A percentile compares a stretch with the other conserved stretches of the same genome.
phyloP scores from a whole-genome alignment of 805 yeast genomes.

The Myxozyma geophila region DNA sequence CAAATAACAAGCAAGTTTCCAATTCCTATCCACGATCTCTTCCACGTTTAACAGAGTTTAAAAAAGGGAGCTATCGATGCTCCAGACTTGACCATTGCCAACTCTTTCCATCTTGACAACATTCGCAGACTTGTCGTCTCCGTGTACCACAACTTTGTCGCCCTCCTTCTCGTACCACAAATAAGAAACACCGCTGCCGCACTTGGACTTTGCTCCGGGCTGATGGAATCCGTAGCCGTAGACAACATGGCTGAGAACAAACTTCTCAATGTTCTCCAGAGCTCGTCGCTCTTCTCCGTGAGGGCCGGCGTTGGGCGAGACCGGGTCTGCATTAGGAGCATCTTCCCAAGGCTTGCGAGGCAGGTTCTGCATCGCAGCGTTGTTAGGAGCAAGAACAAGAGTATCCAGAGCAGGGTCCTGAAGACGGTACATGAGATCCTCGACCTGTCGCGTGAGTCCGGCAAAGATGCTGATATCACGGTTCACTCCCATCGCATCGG shows the following conservation, averaged over 20 bases:
- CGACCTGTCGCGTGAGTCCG: slow-evolving; percentile 69
- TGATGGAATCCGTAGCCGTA: slow-evolving; percentile 35
- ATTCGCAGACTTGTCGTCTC: slow-evolving; percentile 29
- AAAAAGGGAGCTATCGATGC: slow-evolving; percentile 29
- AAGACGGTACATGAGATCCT: slow-evolving; percentile 52
- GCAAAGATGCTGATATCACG: slow-evolving; percentile 64
- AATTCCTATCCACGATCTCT: not conserved
- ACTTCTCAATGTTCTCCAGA: slow-evolving; percentile 57
- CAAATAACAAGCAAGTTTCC: not conserved
- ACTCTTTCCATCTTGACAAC: slow-evolving; percentile 36
- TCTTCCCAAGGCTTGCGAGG: slow-evolving; percentile 80
- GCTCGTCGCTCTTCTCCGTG: slow-evolving; percentile 55
- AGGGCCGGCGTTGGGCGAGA: slow-evolving; percentile 32
- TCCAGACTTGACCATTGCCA: slow-evolving; percentile 44
- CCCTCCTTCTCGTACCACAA: slow-evolving; percentile 31
- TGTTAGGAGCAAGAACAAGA: slow-evolving; percentile 73
- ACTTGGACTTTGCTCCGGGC: slow-evolving; percentile 21
- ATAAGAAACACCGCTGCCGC: slow-evolving; percentile 27
- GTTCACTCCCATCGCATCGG: slow-evolving; percentile 48
- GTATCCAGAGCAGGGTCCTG: slow-evolving; percentile 51
- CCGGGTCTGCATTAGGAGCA: slow-evolving; percentile 56
- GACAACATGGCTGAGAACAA: slow-evolving; percentile 67
- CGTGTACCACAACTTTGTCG: slow-evolving; percentile 28
- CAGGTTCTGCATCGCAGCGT: slow-evolving; percentile 60
- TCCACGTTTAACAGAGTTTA: not conserved